Evolutionary conservation across 2,329 filamentous ascomycete genomes (phyloP).

Genomic region (Shiraia sp.): DNA sequence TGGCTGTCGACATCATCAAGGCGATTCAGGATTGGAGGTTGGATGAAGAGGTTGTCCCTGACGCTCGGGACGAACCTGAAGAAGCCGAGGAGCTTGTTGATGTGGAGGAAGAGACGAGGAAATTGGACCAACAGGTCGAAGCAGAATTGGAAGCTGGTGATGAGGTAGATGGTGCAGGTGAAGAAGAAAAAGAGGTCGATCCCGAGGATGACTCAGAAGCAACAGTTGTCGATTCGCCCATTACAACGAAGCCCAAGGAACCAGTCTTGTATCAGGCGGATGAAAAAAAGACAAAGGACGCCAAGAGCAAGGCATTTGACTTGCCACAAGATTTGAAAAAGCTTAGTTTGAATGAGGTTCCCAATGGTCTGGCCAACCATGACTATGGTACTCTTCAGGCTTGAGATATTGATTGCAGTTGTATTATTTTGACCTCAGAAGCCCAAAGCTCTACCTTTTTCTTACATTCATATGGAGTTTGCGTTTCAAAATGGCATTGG

Average conservation of each 20-base stretch:
- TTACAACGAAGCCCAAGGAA: slow-evolving; percentile 5
- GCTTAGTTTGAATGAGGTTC: slow-evolving; percentile 32
- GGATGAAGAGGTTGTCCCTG: slow-evolving; percentile 53
- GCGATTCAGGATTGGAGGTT: slow-evolving; percentile 60
- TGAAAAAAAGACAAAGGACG: slow-evolving; percentile 2
- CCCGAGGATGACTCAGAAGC: slow-evolving; percentile 24
- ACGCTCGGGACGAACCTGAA: slow-evolving; percentile 51
- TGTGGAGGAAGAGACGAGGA: slow-evolving; percentile 41
- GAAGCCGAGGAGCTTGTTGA: slow-evolving; percentile 44
- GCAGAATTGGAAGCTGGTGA: slow-evolving; percentile 34
- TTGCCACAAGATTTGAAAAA: slow-evolving; percentile 28
- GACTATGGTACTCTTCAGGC: slow-evolving; percentile 41
- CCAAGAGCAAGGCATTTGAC: slow-evolving; percentile 21
- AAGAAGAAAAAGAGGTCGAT: slow-evolving; percentile 25
- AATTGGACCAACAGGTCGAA: slow-evolving; percentile 37
- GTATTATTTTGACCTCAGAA: no score
- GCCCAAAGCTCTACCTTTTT: no score
- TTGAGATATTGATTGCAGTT: no score
- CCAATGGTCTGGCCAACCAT: slow-evolving; percentile 33
- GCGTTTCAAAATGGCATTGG: no score
- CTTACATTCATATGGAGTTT: no score
- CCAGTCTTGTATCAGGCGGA: no score
- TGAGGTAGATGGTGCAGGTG: slow-evolving; percentile 35
- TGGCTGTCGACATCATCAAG: slow-evolving; percentile 59
- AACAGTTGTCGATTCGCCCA: slow-evolving; percentile 28